Base-by-base conservation (phyloP, 192 early-diverging fungal genomes). In the Neocallimastix lanati region DNA sequence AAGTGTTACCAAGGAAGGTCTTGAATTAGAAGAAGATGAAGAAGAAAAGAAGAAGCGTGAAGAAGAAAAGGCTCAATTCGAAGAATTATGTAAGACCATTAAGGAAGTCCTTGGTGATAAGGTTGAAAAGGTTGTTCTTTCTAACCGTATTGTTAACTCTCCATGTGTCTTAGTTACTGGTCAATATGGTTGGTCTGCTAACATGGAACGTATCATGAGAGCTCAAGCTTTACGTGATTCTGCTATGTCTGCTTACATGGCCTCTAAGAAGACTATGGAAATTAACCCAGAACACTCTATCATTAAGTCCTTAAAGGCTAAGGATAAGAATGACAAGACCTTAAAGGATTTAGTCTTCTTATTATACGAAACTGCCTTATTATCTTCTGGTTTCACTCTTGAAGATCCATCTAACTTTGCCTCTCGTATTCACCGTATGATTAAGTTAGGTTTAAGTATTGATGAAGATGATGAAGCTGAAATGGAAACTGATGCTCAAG, bases 121-220 rank as follows among this genome's bases (percentile, higher is more conserved):
- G 90, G 96, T 99, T 83, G 93, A 95, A 88, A 94, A 93, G 90
- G 96, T 96, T 81, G 84, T 92, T 29, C 85, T 97, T 84, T 97
- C 98, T 79, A 96, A 96, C 93, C 92, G 95, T 88, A 95, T 99
- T 84, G 89, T 92, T 81, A 94, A 96, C 89, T 97, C 96, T 50
- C 98, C 98, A 77, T 98, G 97, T 90, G 96, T 97, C 78, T 92
- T 99, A 84, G 93, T 97, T 85, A 98, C 98, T 80, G 96, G 96
- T 82, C 96, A 98, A 87, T 97, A 93, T 84, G 98, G 96, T 80
- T 99, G 97, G 97, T 97, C 97, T 67, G 97, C 96, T 83, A 99
- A 98, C 94, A 98, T 99, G 96, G 98, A 99, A 90, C 96, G 98
- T 91, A 98, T 99, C 93, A 99, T 99, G 98, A 98, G 96, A 90